phyloP scores from a whole-genome alignment of 345 rosid species.

The Balakata baccata region DNA sequence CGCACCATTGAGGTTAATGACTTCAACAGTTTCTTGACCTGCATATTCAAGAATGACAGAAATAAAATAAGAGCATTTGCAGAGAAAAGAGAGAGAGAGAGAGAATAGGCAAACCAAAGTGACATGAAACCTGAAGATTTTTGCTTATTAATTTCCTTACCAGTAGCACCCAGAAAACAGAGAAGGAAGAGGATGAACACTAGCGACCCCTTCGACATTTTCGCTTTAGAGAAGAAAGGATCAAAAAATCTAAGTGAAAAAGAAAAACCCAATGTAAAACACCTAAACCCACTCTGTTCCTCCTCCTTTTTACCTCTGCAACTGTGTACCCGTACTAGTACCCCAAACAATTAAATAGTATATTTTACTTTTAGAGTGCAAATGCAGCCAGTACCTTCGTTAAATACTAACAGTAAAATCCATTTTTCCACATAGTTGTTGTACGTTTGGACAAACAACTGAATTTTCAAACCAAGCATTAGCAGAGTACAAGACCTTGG shows the following conservation, averaged over 20 bases:
- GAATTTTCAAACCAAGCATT: not conserved
- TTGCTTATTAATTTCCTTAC: conserved; percentile 23
- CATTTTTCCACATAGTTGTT: not conserved
- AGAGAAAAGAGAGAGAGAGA: no score
- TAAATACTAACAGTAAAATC: no score
- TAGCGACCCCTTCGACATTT: conserved; percentile 21
- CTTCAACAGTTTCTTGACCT: conserved; percentile 50
- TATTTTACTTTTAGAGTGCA: no score
- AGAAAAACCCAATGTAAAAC: not conserved
- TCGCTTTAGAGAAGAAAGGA: not conserved
- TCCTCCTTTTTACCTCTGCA: not conserved
- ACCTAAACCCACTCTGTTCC: not conserved
- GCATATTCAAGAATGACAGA: conserved; percentile 38
- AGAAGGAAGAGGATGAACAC: conserved; percentile 34
- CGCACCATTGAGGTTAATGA: conserved; percentile 30
- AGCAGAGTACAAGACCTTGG: not conserved
- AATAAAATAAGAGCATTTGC: not conserved
- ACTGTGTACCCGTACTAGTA: not conserved
- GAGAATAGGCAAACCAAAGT: not conserved
- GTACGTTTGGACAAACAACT: not conserved
- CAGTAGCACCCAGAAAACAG: conserved; percentile 46
- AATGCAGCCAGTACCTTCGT: no score
- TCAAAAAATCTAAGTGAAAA: not conserved
- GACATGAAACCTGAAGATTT: not conserved
- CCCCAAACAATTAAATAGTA: no score